phyloP scores from a whole-genome alignment of 352 stramenopile species.

The Phytophthora tubulina region DNA sequence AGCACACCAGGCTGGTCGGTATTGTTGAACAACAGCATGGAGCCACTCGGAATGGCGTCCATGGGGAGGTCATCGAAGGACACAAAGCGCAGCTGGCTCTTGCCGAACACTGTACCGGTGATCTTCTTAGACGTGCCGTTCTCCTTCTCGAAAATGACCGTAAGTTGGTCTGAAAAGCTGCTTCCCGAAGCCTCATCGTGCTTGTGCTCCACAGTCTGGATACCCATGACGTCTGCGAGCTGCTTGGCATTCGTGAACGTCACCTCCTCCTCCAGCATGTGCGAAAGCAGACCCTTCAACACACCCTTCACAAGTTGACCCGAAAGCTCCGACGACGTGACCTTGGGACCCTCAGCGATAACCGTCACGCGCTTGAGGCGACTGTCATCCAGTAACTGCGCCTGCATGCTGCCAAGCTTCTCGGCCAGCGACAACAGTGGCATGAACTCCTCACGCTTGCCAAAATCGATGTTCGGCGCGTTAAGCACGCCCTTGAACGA shows the following conservation, averaged over 20 bases:
- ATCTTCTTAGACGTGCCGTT: conserved; percentile 84
- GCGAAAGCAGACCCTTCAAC: conserved; percentile 91
- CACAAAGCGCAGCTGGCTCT: conserved; percentile 88
- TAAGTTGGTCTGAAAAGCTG: conserved; percentile 93
- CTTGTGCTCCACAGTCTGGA: conserved; percentile 92
- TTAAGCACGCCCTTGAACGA: conserved; percentile 96
- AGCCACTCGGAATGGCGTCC: conserved; percentile 86
- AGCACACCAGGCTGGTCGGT: conserved; percentile 95
- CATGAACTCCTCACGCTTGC: conserved; percentile 76
- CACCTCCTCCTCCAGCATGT: conserved; percentile 93
- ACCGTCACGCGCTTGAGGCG: conserved; percentile 78
- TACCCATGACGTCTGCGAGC: conserved; percentile 90
- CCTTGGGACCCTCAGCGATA: conserved; percentile 78
- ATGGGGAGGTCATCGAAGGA: conserved; percentile 90
- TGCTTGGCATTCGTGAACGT: conserved; percentile 91
- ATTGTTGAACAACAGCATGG: conserved; percentile 96
- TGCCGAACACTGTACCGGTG: conserved; percentile 91
- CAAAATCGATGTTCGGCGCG: conserved; percentile 94
- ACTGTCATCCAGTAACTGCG: conserved; percentile 83
- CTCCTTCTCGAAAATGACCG: conserved; percentile 93
- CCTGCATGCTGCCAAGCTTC: conserved; percentile 91
- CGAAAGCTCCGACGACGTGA: conserved; percentile 86
- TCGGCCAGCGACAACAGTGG: conserved; percentile 92
- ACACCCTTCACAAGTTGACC: conserved; percentile 89
- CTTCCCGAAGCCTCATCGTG: conserved; percentile 78